These are phyloP conservation scores for Gossypium sturtianum DNA, from an alignment of 345 rosid species.

Conservation along the genomic window DNA sequence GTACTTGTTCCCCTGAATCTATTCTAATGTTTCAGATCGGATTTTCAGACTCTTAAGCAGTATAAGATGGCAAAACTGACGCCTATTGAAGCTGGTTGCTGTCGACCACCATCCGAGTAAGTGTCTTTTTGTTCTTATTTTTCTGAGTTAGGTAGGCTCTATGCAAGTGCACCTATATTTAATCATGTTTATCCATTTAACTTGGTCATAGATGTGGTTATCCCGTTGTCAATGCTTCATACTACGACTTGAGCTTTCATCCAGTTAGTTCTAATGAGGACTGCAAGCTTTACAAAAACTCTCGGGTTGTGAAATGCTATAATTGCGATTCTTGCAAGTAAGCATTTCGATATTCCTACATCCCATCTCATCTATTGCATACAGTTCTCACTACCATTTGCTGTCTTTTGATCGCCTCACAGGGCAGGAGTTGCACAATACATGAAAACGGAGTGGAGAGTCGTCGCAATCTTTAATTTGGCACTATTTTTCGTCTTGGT, in stretches of 20 bases:
- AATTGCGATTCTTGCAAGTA: constrained; percentile 96
- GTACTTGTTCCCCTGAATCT: constrained; percentile 9
- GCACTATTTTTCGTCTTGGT: constrained; percentile 69
- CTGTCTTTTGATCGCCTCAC: constrained; percentile 2
- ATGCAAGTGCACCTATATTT: neutral
- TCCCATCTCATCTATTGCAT: neutral
- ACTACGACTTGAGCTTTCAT: constrained; percentile 86
- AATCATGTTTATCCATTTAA: constrained; percentile 6
- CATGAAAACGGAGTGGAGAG: constrained; percentile 90
- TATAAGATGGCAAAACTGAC: constrained; percentile 65
- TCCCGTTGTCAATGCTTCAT: constrained; percentile 67
- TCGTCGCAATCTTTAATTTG: constrained; percentile 78
- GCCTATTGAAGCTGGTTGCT: constrained; percentile 93
- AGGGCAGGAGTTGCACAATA: constrained; percentile 99
- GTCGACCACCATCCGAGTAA: constrained; percentile 90
- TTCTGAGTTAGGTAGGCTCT: neutral
- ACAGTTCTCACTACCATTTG: constrained; percentile 1
- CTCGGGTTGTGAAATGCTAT: constrained; percentile 67
- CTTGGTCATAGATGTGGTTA: constrained; percentile 66
- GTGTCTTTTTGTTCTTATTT: constrained; percentile 6
- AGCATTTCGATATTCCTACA: constrained; percentile 7
- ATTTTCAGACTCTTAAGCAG: constrained; percentile 55
- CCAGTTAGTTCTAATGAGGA: constrained; percentile 73
- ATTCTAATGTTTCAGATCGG: constrained; percentile 14
- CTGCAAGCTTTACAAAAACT: constrained; percentile 77